These are phyloP conservation scores for Asparagopsis taxiformis DNA, from an alignment of 31 red algal genomes.

Conservation along the genomic window DNA sequence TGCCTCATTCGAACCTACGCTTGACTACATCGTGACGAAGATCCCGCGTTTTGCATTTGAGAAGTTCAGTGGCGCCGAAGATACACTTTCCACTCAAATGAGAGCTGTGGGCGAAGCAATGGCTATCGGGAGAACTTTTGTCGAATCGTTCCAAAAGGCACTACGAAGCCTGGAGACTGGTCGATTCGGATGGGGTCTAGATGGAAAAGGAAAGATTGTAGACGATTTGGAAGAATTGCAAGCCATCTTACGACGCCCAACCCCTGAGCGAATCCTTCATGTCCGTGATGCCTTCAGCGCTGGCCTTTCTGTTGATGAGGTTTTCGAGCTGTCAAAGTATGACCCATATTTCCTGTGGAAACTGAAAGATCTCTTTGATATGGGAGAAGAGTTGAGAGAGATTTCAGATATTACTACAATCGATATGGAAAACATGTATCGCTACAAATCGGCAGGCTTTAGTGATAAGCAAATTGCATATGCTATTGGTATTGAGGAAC, in stretches of 20 bases:
- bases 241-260: conserved; percentile 77
- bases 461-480: conserved; percentile 90
- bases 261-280: conserved; percentile 93
- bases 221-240: conserved; percentile 55
- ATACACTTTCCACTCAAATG: conserved; percentile 96
- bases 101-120: conserved; percentile 97
- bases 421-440: conserved; percentile 58
- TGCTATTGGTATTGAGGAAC: conserved; percentile 37
- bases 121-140: conserved; percentile 95
- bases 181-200: conserved; percentile 91
- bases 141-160: conserved; percentile 96
- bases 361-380: conserved; percentile 68
- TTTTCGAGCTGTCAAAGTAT: conserved; percentile 84
- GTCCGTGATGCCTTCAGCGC: conserved; percentile 72
- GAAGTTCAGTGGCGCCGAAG: conserved; percentile 87
- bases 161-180: conserved; percentile 97
- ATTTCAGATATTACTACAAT: conserved; percentile 27
- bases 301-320: conserved; percentile 84
- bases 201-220: conserved; percentile 86
- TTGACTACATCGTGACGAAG: conserved; percentile 99
- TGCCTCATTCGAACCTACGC: conserved; percentile 92
- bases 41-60: conserved; percentile 99
- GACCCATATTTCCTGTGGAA: conserved; percentile 97
- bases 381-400: conserved; percentile 57
- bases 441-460: conserved; percentile 85